phyloP scores from a whole-genome alignment of 177 flowering plant species.

The Vitis hybrid region DNA sequence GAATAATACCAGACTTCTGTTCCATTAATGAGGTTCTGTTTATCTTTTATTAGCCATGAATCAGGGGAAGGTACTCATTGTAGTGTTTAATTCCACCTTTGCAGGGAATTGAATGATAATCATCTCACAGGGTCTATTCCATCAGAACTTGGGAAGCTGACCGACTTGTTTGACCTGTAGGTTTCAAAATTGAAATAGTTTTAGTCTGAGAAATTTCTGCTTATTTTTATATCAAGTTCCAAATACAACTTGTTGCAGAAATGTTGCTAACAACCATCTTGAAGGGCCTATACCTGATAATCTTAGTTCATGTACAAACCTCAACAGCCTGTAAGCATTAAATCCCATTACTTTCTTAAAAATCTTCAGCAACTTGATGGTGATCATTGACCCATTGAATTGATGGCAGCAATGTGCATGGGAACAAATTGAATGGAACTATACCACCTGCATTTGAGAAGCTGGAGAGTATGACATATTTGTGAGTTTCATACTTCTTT shows the following conservation, averaged over 20 bases:
- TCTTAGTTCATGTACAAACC: conserved; percentile 72
- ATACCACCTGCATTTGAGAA: conserved; percentile 64
- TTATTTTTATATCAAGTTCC: neutral
- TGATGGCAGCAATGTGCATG: conserved; percentile 62
- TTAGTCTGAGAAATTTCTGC: neutral
- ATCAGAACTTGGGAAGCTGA: conserved; percentile 73
- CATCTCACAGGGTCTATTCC: conserved; percentile 65
- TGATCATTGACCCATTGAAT: conserved; percentile 9
- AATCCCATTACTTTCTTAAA: neutral
- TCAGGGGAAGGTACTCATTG: too few species aligned
- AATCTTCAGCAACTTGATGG: neutral
- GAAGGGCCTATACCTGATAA: conserved; percentile 75
- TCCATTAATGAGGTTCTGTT: neutral
- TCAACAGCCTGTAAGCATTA: conserved; percentile 70
- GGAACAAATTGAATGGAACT: conserved; percentile 72
- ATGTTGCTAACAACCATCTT: conserved; percentile 72
- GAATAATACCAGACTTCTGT: neutral
- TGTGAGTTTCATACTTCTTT: conserved; percentile 44
- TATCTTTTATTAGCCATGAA: neutral
- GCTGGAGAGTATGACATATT: conserved; percentile 78
- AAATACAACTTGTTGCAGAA: conserved; percentile 34
- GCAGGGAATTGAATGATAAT: conserved; percentile 81
- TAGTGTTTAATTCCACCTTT: neutral
- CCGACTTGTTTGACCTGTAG: conserved; percentile 72
- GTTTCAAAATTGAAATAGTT: conserved; percentile 17